phyloP scores from a whole-genome alignment of 805 yeast species.

The Starmerella riodocensis region DNA sequence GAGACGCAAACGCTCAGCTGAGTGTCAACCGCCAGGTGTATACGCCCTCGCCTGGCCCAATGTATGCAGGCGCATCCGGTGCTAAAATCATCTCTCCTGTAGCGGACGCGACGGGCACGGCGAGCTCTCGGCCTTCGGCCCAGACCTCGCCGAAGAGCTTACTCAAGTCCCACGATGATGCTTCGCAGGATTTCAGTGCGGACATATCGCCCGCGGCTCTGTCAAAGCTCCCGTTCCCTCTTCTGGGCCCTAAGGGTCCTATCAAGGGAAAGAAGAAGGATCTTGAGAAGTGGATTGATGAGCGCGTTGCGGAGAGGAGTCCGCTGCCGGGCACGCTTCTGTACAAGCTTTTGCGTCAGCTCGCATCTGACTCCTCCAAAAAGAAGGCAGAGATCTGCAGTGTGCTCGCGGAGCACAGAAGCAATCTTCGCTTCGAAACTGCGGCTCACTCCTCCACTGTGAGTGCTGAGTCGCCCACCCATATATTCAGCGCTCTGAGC shows the following conservation, averaged over 20 bases:
- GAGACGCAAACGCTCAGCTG: too few species aligned
- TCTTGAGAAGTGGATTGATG: slow-evolving; percentile 53
- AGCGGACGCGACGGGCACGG: too few species aligned
- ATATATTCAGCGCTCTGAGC: slow-evolving; percentile 33
- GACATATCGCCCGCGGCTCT: too few species aligned
- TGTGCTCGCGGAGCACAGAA: slow-evolving; percentile 1
- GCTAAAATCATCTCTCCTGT: too few species aligned
- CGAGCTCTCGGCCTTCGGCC: too few species aligned
- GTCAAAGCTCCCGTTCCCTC: slow-evolving; percentile 54
- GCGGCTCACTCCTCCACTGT: not conserved
- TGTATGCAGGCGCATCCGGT: too few species aligned
- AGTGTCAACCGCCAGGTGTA: too few species aligned
- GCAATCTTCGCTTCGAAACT: not conserved
- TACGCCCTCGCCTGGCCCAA: too few species aligned
- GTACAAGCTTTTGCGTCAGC: slow-evolving; percentile 15
- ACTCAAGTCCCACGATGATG: too few species aligned
- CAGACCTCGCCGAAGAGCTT: too few species aligned
- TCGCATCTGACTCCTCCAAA: slow-evolving; percentile 6
- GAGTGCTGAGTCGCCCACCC: slow-evolving; percentile 5
- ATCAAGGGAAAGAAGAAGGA: slow-evolving; percentile 50
- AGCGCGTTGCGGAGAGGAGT: slow-evolving; percentile 23
- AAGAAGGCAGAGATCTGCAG: not conserved
- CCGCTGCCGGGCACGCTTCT: slow-evolving; percentile 11
- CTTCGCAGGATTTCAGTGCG: too few species aligned
- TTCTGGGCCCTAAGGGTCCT: slow-evolving; percentile 33